phyloP scores from a whole-genome alignment of 2,329 filamentous ascomycete species.

The Emydomyces testavorans region DNA sequence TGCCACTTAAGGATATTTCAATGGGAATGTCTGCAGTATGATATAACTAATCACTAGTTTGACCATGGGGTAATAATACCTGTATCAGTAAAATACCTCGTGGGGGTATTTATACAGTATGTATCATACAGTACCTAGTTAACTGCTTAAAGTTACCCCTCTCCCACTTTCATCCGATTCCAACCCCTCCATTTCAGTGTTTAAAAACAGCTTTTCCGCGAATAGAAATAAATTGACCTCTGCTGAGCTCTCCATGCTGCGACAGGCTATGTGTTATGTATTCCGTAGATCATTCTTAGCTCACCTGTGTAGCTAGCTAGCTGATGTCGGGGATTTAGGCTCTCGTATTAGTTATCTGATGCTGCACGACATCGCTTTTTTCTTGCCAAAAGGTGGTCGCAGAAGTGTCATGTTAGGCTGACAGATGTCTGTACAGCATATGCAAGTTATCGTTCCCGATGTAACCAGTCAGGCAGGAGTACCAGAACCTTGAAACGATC shows the following conservation, averaged over 20 bases:
- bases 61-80: too few species aligned
- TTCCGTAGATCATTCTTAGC: too few species aligned
- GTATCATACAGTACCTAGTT: too few species aligned
- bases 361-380: conserved; percentile 8
- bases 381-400: neutral
- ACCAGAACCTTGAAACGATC: conserved; percentile 6
- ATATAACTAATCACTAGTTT: too few species aligned
- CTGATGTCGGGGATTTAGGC: neutral
- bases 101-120: too few species aligned
- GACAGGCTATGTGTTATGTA: too few species aligned
- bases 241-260: too few species aligned
- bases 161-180: conserved; percentile 2
- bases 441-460: conserved; percentile 3
- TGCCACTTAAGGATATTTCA: too few species aligned
- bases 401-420: conserved; percentile 1
- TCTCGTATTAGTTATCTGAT: neutral
- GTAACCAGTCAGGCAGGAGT: neutral
- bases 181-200: neutral
- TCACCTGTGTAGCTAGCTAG: too few species aligned
- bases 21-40: too few species aligned
- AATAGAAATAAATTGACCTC: too few species aligned
- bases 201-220: too few species aligned
- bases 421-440: neutral
- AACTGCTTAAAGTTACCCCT: neutral
- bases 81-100: neutral